Evolutionary conservation across 2,329 filamentous ascomycete species (phyloP).

Genomic region (Rhinocladiella mackenziei): DNA sequence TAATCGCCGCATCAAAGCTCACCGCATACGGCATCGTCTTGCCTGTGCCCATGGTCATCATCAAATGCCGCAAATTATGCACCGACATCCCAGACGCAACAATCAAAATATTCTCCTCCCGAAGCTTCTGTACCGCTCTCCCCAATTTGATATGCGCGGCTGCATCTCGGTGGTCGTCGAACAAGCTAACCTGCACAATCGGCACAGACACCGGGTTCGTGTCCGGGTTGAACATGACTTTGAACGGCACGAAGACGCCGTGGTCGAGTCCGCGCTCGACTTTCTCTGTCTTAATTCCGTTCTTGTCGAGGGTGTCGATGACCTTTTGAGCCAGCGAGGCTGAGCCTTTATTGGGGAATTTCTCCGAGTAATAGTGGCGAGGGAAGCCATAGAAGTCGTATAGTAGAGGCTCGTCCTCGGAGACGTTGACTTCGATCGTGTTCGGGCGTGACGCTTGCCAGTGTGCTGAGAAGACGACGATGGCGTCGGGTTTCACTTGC

Average conservation of each 20-base stretch:
- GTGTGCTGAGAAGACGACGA: conserved; percentile 74
- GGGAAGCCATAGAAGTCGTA: conserved; percentile 76
- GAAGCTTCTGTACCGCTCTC: conserved; percentile 60
- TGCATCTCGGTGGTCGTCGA: conserved; percentile 57
- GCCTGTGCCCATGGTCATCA: conserved; percentile 35
- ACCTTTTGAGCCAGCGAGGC: conserved; percentile 58
- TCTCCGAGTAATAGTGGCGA: conserved; percentile 62
- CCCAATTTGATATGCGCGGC: conserved; percentile 65
- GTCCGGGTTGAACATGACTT: conserved; percentile 55
- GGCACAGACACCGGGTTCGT: conserved; percentile 62
- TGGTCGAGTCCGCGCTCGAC: conserved; percentile 67
- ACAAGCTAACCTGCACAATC: conserved; percentile 69
- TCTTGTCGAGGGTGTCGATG: conserved; percentile 51
- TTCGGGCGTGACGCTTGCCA: conserved; percentile 58
- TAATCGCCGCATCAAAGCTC: conserved; percentile 65
- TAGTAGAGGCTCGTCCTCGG: conserved; percentile 61
- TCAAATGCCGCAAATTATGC: conserved; percentile 61
- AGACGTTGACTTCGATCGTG: conserved; percentile 62
- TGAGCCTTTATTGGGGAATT: conserved; percentile 62
- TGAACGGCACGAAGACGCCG: conserved; percentile 69
- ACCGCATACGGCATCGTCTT: conserved; percentile 54
- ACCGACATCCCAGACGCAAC: conserved; percentile 72
- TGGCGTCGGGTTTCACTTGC: conserved; percentile 65
- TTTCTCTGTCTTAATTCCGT: conserved; percentile 57
- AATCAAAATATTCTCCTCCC: conserved; percentile 64